Base-by-base conservation (phyloP, 139 green algal genomes). In the Helicosporidium sp. region DNA sequence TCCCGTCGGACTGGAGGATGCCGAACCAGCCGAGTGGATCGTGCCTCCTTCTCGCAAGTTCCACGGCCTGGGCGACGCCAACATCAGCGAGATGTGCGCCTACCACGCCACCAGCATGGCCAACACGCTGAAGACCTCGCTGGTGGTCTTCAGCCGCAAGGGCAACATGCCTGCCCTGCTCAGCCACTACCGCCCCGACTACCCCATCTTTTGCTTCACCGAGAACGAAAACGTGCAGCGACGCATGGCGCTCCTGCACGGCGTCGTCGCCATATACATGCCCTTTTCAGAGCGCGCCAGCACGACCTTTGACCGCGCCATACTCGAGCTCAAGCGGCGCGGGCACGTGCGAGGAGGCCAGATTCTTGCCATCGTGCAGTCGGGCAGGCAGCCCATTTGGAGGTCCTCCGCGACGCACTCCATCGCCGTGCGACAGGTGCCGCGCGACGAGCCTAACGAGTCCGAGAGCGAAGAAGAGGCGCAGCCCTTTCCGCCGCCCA, bases 61-160 rank as follows among this genome's bases (percentile, higher is more conserved):
- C 31, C 52, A 19, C 42, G 61, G 24, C 43, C 43, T 52, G n/a
- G 49, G 24, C 20, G 49, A 66, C n/a, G 20, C 57, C 0, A 66
- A 61, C 17, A 63, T 84, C 26, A 58, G 49, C 7, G 75, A 84
- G 51, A 78, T 90, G 62, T 88, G 91, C 74, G 81, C 78, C 29
- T 88, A 78, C 45, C 78, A 90, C 52, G 65, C 78, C 13, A 75
- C 65, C 36, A 85, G 75, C 26, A 92, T 92, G 81, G 74, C 78
- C 52, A 87, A 92, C 74, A 92, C 81, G 20, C 64, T 92, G 47
- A 62, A 48, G 23, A 67, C 60, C 5, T 55, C 46, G 6, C 64
- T 76, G 18, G 40, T 76, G 2, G 62, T 75, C 5, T 75, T 75
- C 54, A 54, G 48, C 20, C 50, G 66, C 25, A 71, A 68, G 46